Conservation (phyloP, 192 early-diverging fungal genomes). For the Blastocladiella britannica region DNA sequence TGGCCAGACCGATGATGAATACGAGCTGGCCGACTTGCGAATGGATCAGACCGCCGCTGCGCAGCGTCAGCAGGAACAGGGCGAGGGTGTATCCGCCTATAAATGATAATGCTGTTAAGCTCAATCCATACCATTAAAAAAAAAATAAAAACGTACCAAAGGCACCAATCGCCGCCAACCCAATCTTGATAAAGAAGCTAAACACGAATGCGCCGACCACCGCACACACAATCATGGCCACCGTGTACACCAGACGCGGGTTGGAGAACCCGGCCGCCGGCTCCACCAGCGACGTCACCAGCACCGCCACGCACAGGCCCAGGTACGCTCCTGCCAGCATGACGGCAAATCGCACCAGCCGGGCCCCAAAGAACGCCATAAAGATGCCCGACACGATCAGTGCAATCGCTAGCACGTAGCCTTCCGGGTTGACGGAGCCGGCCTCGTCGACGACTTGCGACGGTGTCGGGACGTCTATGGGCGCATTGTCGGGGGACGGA, state of each 20-base stretch:
- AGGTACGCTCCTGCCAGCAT: slow-evolving; percentile 60
- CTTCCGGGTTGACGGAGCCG: no score
- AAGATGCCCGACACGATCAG: slow-evolving; percentile 42
- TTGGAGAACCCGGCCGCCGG: slow-evolving; percentile 18
- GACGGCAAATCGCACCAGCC: slow-evolving; percentile 40
- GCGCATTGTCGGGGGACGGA: no score
- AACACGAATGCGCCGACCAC: slow-evolving; percentile 40
- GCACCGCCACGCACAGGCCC: slow-evolving; percentile 21
- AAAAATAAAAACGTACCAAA: slow-evolving; percentile 13
- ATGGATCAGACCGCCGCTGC: slow-evolving; percentile 34
- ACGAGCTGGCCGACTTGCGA: slow-evolving; percentile 40
- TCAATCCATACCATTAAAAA: neutral
- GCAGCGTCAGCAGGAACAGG: slow-evolving; percentile 46
- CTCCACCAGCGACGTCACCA: slow-evolving; percentile 17
- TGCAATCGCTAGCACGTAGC: no score
- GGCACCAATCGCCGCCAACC: slow-evolving; percentile 52
- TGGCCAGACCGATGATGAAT: slow-evolving; percentile 38
- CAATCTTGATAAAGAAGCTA: slow-evolving; percentile 46
- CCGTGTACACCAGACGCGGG: slow-evolving; percentile 21
- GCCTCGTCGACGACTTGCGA: no score
- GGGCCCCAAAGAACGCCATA: slow-evolving; percentile 46
- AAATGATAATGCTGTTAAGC: neutral
- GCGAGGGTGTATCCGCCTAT: slow-evolving; percentile 46
- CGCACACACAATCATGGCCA: slow-evolving; percentile 38
- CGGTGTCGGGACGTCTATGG: no score